phyloP scores from a whole-genome alignment of 2,329 filamentous ascomycete species.

The Phyllosticta citriasiana region DNA sequence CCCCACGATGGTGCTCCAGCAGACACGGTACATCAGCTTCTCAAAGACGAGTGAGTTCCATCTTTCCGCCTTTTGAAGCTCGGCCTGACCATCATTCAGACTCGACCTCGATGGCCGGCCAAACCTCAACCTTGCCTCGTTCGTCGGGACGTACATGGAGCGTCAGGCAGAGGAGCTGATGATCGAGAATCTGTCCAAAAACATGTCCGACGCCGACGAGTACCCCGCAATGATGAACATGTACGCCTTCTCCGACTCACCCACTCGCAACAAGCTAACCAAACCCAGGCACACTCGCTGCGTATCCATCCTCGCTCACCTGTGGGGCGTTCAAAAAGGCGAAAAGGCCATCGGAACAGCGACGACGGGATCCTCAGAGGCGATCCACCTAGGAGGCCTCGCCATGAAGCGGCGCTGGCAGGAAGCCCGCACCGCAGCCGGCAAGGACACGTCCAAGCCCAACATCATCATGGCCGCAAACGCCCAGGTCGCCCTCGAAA shows the following conservation, averaged over 20 bases:
- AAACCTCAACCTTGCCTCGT: slow-evolving; percentile 57
- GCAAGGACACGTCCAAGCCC: slow-evolving; percentile 54
- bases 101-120: slow-evolving; percentile 56
- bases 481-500: slow-evolving; percentile 62
- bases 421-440: slow-evolving; percentile 47
- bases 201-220: slow-evolving; percentile 56
- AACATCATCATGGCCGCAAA: slow-evolving; percentile 70
- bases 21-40: slow-evolving; percentile 55
- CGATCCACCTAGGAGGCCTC: slow-evolving; percentile 59
- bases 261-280: neutral
- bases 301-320: slow-evolving; percentile 55
- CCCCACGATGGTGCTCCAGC: slow-evolving; percentile 48
- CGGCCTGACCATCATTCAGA: slow-evolving; percentile 8
- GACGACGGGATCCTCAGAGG: slow-evolving; percentile 62
- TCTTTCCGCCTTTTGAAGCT: neutral
- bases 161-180: slow-evolving; percentile 54
- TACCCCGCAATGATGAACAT: slow-evolving; percentile 30
- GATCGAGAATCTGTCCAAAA: slow-evolving; percentile 59
- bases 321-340: slow-evolving; percentile 53
- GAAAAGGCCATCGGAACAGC: slow-evolving; percentile 59
- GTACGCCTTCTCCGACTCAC: slow-evolving; percentile 40
- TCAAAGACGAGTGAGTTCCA: slow-evolving; percentile 29
- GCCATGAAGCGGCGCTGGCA: slow-evolving; percentile 71
- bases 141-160: slow-evolving; percentile 65
- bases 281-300: slow-evolving; percentile 52